These are phyloP conservation scores for Fragaria nilgerrensis DNA, from an alignment of 306 rosid species.

Conservation along the genomic window DNA sequence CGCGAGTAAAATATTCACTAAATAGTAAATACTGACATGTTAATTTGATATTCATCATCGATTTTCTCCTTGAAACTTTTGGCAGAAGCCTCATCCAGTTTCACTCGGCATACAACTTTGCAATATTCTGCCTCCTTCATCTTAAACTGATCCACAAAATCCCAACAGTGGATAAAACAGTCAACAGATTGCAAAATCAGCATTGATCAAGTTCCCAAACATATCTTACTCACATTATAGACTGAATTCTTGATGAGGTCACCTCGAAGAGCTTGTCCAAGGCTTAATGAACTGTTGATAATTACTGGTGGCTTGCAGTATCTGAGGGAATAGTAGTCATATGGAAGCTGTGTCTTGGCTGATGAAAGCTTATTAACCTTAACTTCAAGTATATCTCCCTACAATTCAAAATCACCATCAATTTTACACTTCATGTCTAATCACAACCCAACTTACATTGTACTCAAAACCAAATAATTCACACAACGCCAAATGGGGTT, in stretches of 20 bases:
- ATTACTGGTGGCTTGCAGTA: slow-evolving; percentile 72
- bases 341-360: slow-evolving; percentile 91
- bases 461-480: background rate
- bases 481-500: background rate
- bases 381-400: slow-evolving; percentile 64
- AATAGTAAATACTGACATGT: slow-evolving; percentile 56
- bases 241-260: slow-evolving; percentile 93
- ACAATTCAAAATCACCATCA: background rate
- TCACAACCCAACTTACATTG: background rate
- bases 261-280: slow-evolving; percentile 95
- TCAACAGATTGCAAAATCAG: background rate
- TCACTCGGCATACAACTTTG: slow-evolving; percentile 53
- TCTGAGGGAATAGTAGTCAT: slow-evolving; percentile 78
- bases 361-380: slow-evolving; percentile 94
- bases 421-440: no score
- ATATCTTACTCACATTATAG: slow-evolving; percentile 48
- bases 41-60: slow-evolving; percentile 81
- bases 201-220: slow-evolving; percentile 10
- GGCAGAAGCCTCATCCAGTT: slow-evolving; percentile 67
- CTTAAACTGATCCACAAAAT: slow-evolving; percentile 36
- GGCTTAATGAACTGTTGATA: slow-evolving; percentile 70
- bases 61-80: slow-evolving; percentile 88
- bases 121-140: slow-evolving; percentile 87
- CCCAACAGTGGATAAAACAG: background rate
- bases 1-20: no score